These are phyloP conservation scores for Colletotrichum lentis DNA, from an alignment of 2,329 filamentous ascomycete species.

Conservation along the genomic window DNA sequence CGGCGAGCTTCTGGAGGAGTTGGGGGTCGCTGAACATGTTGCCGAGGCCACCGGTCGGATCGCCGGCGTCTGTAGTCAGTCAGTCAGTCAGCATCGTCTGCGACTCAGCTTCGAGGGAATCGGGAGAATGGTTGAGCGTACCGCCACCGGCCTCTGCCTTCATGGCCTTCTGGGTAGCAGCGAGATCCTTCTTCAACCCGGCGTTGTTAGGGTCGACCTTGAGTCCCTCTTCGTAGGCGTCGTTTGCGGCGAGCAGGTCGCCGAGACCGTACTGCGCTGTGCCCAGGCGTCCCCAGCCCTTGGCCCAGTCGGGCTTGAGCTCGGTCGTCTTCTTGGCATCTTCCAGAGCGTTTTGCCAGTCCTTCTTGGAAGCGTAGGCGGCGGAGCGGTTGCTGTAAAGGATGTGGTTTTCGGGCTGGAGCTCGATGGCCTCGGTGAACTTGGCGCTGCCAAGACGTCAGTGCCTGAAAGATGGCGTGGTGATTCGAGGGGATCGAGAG, in stretches of 20 bases:
- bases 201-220: constrained; percentile 92
- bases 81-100: constrained; percentile 34
- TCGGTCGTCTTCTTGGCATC: constrained; percentile 94
- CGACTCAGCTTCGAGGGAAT: accelerated
- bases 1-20: constrained; percentile 87
- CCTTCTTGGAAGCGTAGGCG: constrained; percentile 84
- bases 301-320: constrained; percentile 97
- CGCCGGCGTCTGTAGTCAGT: constrained; percentile 53
- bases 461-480: not conserved
- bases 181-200: constrained; percentile 87
- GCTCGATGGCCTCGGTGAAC: constrained; percentile 89
- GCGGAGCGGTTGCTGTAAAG: constrained; percentile 97
- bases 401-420: constrained; percentile 91
- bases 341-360: constrained; percentile 83
- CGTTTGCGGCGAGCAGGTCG: constrained; percentile 83
- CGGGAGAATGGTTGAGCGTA: not conserved
- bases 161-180: constrained; percentile 87
- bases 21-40: constrained; percentile 95
- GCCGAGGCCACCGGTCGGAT: constrained; percentile 80
- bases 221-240: constrained; percentile 93
- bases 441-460: constrained; percentile 71
- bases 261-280: constrained; percentile 87
- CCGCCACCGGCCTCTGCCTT: constrained; percentile 68
- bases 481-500: too few relatives aligned
- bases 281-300: constrained; percentile 94